These are phyloP conservation scores for Trichoderma sp. DNA, from an alignment of 2,329 filamentous ascomycete genomes.

Conservation along the genomic window DNA sequence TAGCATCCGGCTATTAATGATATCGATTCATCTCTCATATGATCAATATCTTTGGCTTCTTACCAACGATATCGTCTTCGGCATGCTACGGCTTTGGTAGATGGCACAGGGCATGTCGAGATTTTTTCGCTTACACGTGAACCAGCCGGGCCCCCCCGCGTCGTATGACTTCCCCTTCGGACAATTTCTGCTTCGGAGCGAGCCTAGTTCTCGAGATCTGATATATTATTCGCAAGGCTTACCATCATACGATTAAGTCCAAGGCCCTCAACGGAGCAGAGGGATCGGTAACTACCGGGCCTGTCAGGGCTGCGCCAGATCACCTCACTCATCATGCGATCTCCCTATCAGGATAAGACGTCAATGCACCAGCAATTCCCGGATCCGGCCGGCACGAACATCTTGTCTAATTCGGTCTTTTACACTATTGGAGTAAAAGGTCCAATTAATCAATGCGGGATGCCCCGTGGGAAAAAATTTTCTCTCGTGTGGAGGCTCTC, in stretches of 20 bases:
- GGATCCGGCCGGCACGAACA: background rate
- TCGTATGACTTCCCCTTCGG: slow-evolving; percentile 6
- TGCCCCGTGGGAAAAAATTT: slow-evolving; percentile 5
- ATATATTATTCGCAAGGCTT: background rate
- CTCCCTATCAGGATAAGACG: background rate
- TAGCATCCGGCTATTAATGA: background rate
- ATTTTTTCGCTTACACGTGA: slow-evolving; percentile 1
- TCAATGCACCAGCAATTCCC: background rate
- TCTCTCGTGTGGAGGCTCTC: background rate
- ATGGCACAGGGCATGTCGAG: background rate
- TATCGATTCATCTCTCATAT: background rate
- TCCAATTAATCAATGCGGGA: background rate
- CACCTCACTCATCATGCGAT: slow-evolving; percentile 15
- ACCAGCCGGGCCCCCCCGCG: background rate
- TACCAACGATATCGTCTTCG: background rate
- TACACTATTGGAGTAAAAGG: background rate
- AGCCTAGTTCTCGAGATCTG: slow-evolving; percentile 1
- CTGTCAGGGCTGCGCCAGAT: background rate
- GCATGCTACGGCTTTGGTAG: background rate
- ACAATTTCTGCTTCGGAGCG: background rate
- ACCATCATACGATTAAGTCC: background rate
- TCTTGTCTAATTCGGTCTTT: background rate
- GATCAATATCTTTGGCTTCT: background rate
- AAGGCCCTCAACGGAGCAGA: background rate
- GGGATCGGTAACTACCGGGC: background rate